These are phyloP conservation scores for Termitomyces sp. DNA, from an alignment of 768 basidiomycete species.

Conservation along the genomic window DNA sequence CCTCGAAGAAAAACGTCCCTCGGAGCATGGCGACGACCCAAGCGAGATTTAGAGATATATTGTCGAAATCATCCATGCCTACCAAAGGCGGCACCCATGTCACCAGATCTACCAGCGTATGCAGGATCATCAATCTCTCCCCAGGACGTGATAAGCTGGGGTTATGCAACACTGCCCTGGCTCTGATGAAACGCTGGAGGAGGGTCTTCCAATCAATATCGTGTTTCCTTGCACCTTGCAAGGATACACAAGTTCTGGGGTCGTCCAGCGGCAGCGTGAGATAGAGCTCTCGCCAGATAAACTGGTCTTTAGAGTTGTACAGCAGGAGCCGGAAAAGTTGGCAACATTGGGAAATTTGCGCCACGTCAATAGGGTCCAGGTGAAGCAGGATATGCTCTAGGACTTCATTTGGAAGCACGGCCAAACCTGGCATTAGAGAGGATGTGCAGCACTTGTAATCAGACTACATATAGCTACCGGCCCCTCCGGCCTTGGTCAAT, in stretches of 20 bases:
- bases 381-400: constrained; percentile 50
- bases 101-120: constrained; percentile 48
- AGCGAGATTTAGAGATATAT: constrained; percentile 43
- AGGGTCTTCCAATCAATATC: constrained; percentile 48
- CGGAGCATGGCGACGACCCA: constrained; percentile 45
- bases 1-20: constrained; percentile 41
- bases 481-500: not conserved
- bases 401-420: constrained; percentile 51
- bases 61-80: constrained; percentile 15
- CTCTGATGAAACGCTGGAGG: constrained; percentile 52
- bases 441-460: not conserved
- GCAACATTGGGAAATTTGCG: constrained; percentile 48
- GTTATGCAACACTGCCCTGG: constrained; percentile 39
- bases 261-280: constrained; percentile 62
- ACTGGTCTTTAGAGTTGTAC: constrained; percentile 37
- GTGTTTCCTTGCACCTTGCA: constrained; percentile 24
- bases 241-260: constrained; percentile 43
- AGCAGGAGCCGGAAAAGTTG: constrained; percentile 35
- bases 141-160: constrained; percentile 29
- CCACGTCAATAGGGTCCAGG: constrained; percentile 60
- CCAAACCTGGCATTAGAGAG: not conserved
- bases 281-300: constrained; percentile 65
- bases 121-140: constrained; percentile 38
- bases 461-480: not conserved
- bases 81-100: constrained; percentile 33